These are phyloP conservation scores for Austroboletus niveus DNA, from an alignment of 1,284 basidiomycete genomes.

Conservation along the genomic window DNA sequence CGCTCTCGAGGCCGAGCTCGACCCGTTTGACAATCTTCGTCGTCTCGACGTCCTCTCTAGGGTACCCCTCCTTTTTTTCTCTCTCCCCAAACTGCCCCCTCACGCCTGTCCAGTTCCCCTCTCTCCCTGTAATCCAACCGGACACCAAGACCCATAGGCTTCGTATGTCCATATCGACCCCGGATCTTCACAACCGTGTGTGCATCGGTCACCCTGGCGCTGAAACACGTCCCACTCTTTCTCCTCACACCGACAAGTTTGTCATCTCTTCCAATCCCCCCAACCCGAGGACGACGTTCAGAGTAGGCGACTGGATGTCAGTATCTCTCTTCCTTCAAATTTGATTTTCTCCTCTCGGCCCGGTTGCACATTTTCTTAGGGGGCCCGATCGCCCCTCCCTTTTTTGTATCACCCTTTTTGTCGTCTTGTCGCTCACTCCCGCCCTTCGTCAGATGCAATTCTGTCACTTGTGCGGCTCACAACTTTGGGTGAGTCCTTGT, in stretches of 20 bases:
- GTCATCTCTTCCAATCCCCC: conserved; percentile 72
- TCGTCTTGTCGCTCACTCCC: conserved; percentile 11
- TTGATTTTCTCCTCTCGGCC: conserved; percentile 11
- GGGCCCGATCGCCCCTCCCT: conserved; percentile 16
- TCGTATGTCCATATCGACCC: conserved; percentile 40
- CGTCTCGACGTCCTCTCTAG: conserved; percentile 41
- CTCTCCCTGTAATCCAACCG: conserved; percentile 25
- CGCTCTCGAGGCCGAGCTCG: conserved; percentile 59
- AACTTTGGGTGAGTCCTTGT: conserved; percentile 66
- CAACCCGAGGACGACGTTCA: conserved; percentile 68
- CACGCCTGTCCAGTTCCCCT: conserved; percentile 11
- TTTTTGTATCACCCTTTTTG: conserved; percentile 8
- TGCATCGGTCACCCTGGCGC: conserved; percentile 6
- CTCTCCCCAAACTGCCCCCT: not conserved
- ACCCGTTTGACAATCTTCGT: conserved; percentile 53
- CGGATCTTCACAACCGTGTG: conserved; percentile 31
- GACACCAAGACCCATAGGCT: conserved; percentile 26
- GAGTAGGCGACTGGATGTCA: conserved; percentile 79
- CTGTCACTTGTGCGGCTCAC: conserved; percentile 62
- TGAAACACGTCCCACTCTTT: not conserved
- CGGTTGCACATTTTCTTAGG: conserved; percentile 10
- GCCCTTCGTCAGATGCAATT: conserved; percentile 47
- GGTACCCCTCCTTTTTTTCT: conserved; percentile 26
- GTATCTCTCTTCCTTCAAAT: conserved; percentile 32
- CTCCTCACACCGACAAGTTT: conserved; percentile 38